Evolutionary conservation across 1,139 yeast genomes (phyloP).

Genomic region (Debaryomycetaceae sp.): DNA sequence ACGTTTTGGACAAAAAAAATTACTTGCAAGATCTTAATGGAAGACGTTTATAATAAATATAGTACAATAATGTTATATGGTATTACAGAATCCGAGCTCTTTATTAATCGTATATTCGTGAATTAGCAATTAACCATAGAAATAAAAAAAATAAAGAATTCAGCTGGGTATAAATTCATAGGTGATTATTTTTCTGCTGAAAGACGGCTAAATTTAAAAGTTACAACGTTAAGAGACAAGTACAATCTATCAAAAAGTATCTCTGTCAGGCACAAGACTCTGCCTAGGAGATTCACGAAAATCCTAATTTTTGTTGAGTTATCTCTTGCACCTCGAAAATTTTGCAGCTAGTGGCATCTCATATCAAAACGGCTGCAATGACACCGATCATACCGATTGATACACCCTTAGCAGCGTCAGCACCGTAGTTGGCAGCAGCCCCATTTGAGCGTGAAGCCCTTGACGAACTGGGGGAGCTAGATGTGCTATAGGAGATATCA

Average conservation of each 20-base stretch:
- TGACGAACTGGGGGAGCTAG: neutral
- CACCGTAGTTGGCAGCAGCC: conserved; percentile 16
- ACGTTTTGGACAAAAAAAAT: conserved; percentile 39
- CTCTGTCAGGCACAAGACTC: neutral
- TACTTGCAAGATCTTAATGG: conserved; percentile 45
- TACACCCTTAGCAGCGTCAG: conserved; percentile 32
- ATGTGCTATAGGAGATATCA: neutral
- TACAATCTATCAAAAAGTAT: neutral
- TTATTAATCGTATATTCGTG: neutral
- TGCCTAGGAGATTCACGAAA: no score
- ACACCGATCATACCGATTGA: conserved; percentile 48
- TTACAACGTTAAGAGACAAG: neutral
- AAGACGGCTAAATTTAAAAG: neutral
- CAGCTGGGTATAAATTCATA: neutral
- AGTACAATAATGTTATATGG: neutral
- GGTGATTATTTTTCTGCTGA: neutral
- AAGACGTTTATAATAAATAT: conserved; percentile 17
- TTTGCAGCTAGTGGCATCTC: conserved; percentile 7
- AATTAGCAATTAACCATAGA: neutral
- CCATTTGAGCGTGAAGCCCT: conserved; percentile 1
- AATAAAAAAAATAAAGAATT: neutral
- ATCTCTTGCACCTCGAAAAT: neutral
- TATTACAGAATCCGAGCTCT: neutral
- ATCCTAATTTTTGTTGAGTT: neutral
- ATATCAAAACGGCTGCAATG: conserved; percentile 46